A percentile compares a stretch with the other conserved stretches of the same genome.
Evolutionary conservation across 208 protist species (phyloP).

Genomic region (Kentomonas sorsogonicus): DNA sequence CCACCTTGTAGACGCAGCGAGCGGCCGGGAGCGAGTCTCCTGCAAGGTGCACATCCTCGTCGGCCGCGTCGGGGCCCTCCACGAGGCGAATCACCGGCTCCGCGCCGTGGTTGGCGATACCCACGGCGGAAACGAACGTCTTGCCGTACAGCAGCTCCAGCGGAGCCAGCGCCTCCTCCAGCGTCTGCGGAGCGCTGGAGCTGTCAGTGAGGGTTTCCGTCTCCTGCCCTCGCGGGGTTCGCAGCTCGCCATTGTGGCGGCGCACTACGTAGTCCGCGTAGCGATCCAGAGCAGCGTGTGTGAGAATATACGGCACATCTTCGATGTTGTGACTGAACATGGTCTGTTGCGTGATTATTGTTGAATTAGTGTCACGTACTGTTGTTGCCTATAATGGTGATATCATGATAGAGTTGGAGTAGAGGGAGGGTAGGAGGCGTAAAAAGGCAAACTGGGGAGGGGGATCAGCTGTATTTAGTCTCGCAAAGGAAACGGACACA

Average conservation of each 20-base stretch:
- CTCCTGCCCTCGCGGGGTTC: no score
- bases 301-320: constrained; percentile 30
- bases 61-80: neutral
- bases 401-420: no score
- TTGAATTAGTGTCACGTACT: no score
- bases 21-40: constrained; percentile 4
- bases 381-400: no score
- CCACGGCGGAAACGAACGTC: constrained; percentile 64
- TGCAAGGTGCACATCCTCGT: neutral
- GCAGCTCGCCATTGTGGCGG: no score
- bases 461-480: no score
- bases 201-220: no score
- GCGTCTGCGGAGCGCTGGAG: constrained; percentile 5
- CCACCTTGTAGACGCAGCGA: constrained; percentile 67
- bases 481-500: no score
- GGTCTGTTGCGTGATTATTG: no score
- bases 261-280: constrained; percentile 43
- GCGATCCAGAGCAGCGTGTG: constrained; percentile 25
- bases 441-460: no score
- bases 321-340: no score
- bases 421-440: no score
- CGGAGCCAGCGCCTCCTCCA: constrained; percentile 62
- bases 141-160: constrained; percentile 73
- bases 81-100: constrained; percentile 66
- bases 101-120: constrained; percentile 64